Evolutionary conservation across 1,284 basidiomycete species (phyloP), one percentile per base, ranked within the genome.

Genomic region (Flammula alnicola): DNA sequence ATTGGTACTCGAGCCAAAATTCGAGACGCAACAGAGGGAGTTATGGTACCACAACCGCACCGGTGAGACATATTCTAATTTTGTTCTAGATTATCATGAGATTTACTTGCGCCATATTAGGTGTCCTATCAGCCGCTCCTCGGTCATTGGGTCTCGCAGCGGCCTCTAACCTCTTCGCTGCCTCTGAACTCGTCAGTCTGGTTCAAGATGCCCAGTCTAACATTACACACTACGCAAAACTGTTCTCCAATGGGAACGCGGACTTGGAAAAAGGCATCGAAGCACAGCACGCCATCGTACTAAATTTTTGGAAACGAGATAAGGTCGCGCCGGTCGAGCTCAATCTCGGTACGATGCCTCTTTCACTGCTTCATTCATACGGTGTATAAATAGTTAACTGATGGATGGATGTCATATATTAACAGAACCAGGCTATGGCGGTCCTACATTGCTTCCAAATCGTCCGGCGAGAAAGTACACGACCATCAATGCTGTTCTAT

Each of bases 241-340:
- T 57, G 16, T 69, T 66, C 41, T 63, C 67, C 0, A 69, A 69
- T 36, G 67, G 67, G 6, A 69, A 68, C 39, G 33, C 52, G 1
- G 46, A 51, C 3, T 60, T 69, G 14, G 57, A 56, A 4, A 61
- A 59, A 38, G 67, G 67, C 0, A 69, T 68, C 19, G 56, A 56
- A 38, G 59, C 58, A 6, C 67, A 69, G 35, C 62, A 67, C 51
- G 41, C 54, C 14, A 54, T 65, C 11, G 58, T 55, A 4, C 44
- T 68, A 14, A 32, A 48, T 1, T 41, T 66, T 5, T 68, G 65
- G 51, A 47, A 60, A n/a, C 26, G 52, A 16, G 53, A 66, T 32
- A 52, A 54, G 25, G 49, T 59, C 22, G 54, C 61, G 0, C 58
- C 62, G 1, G 43, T 67, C 3, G 66, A 69, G 33, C 52, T 66